These are phyloP conservation scores for Kurtzmaniella quercitrusa DNA, from an alignment of 1,139 yeast genomes.

Conservation along the genomic window DNA sequence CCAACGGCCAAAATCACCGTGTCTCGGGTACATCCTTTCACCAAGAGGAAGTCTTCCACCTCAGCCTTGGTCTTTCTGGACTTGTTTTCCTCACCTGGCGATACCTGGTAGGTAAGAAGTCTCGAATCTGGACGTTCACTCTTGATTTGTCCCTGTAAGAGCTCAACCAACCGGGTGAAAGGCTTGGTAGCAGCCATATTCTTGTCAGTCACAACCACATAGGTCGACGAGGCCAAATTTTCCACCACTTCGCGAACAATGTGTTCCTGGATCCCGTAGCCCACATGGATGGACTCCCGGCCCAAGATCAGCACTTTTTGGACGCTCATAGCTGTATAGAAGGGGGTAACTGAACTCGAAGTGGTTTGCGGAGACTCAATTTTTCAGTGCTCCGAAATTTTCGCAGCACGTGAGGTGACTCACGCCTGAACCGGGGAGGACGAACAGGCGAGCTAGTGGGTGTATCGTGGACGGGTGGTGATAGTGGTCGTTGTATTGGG, in stretches of 20 bases:
- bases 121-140: slow-evolving; percentile 48
- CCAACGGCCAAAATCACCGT: slow-evolving; percentile 94
- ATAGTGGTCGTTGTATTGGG: no score
- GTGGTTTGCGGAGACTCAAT: background rate
- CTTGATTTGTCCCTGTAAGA: slow-evolving; percentile 29
- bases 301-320: slow-evolving; percentile 74
- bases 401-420: background rate
- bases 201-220: slow-evolving; percentile 84
- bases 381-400: background rate
- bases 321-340: slow-evolving; percentile 21
- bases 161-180: slow-evolving; percentile 31
- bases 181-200: slow-evolving; percentile 73
- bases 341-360: background rate
- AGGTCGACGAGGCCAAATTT: slow-evolving; percentile 76
- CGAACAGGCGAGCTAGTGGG: no score
- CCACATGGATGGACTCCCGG: slow-evolving; percentile 82
- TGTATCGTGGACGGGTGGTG: no score
- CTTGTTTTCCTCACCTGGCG: slow-evolving; percentile 95
- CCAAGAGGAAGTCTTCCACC: slow-evolving; percentile 84
- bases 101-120: slow-evolving; percentile 65
- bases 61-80: slow-evolving; percentile 85
- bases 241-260: slow-evolving; percentile 66
- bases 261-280: slow-evolving; percentile 75
- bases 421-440: background rate
- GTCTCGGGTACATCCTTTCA: slow-evolving; percentile 93